Percentiles rank a stretch among this genome's conserved stretches.
These are phyloP conservation scores for Phalaenopsis hybrid DNA, from an alignment of 116 monocot genomes.

Conservation along the genomic window DNA sequence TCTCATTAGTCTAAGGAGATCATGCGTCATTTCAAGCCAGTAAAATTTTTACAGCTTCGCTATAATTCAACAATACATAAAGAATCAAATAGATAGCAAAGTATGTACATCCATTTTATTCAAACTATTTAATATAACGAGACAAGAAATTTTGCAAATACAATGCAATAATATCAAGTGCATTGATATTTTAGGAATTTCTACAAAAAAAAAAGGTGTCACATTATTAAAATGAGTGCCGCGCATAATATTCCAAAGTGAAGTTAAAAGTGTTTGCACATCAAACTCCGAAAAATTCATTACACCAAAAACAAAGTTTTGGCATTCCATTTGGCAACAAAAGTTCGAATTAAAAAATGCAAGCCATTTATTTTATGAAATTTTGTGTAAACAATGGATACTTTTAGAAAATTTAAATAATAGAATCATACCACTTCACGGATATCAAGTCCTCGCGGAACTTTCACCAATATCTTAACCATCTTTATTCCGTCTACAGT, in stretches of 20 bases:
- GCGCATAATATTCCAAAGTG: neutral
- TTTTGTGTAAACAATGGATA: neutral
- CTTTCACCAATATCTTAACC: constrained; percentile 50
- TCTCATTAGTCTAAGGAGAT: neutral
- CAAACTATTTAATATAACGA: neutral
- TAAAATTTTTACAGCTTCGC: neutral
- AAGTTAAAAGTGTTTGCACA: neutral
- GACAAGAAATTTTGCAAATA: neutral
- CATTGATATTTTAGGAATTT: neutral
- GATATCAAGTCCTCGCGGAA: constrained; percentile 60
- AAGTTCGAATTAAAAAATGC: neutral
- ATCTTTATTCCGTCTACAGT: constrained; percentile 32
- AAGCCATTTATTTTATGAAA: neutral
- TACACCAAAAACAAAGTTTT: neutral
- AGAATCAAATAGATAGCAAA: neutral
- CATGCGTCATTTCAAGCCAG: neutral
- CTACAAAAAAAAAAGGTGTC: neutral
- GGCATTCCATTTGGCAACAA: neutral
- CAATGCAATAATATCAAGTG: neutral
- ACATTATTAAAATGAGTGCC: neutral
- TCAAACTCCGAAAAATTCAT: neutral
- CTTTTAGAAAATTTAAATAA: neutral
- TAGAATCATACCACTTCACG: constrained; percentile 63
- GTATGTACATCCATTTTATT: neutral
- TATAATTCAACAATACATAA: neutral